phyloP scores from a whole-genome alignment of 106 monocot genomes.

The Dendrobium huoshanense region DNA sequence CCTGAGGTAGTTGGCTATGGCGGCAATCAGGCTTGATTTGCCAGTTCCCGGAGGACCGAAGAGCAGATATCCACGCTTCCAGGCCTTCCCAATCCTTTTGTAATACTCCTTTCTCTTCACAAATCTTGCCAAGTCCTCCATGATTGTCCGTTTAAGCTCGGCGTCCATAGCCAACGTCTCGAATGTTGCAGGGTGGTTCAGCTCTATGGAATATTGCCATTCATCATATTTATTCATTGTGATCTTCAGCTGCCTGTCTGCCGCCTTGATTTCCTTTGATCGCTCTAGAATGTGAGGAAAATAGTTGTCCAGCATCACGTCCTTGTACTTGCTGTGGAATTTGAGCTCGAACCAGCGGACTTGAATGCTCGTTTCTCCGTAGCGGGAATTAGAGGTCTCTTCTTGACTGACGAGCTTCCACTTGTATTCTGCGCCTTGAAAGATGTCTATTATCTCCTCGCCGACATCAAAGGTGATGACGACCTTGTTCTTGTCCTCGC shows the following conservation, averaged over 20 bases:
- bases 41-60: slow-evolving; percentile 37
- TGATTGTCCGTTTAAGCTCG: slow-evolving; percentile 8
- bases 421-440: neutral
- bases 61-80: slow-evolving; percentile 34
- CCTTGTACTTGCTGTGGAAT: slow-evolving; percentile 20
- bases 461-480: neutral
- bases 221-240: slow-evolving; percentile 4
- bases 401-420: neutral
- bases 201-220: slow-evolving; percentile 1
- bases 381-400: neutral
- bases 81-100: slow-evolving; percentile 21
- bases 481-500: slow-evolving; percentile 1
- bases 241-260: slow-evolving; percentile 7
- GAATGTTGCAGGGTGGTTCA: slow-evolving; percentile 29
- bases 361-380: neutral
- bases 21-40: slow-evolving; percentile 32
- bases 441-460: slow-evolving; percentile 1
- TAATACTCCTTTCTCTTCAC: slow-evolving; percentile 17
- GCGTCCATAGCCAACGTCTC: slow-evolving; percentile 28
- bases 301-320: slow-evolving; percentile 5
- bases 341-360: slow-evolving; percentile 13
- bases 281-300: slow-evolving; percentile 12
- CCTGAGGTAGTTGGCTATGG: slow-evolving; percentile 28
- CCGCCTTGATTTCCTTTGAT: slow-evolving; percentile 8
- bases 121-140: slow-evolving; percentile 28